Base-by-base conservation (phyloP, 1,284 basidiomycete species). In the Anthracocystis setariae region DNA sequence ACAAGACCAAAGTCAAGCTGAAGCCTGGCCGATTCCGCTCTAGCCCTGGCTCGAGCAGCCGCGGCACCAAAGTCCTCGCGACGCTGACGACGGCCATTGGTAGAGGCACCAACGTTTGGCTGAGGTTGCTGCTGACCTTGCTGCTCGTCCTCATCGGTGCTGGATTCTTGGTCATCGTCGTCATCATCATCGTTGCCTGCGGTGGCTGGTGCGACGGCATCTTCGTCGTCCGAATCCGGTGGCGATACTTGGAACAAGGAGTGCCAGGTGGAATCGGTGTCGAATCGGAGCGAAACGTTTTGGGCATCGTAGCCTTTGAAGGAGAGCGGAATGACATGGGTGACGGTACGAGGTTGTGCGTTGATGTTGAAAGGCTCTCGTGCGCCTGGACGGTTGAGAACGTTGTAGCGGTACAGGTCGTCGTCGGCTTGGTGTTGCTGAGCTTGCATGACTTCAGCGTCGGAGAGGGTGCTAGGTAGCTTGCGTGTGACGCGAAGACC, bases 1-100 rank as follows among this genome's bases (percentile, higher is more conserved):
- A 73, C 72, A 12, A 79, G 56, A 20, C 70, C 74, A 38, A 77
- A 79, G 52, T 79, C 74, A 40, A 77, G 56, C 32, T 76, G 67
- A 21, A 79, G 69, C 17, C 77, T 47, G 8, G 74, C 62, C 4
- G 67, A 60, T 21, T 64, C 64, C 32, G 70, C 70, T 27, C 65
- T 48, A 10, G 65, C 70, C 9, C 65, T 52, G 3, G 70, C 70
- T n/a, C 56, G 56, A 20, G 64, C 64, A 3, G 53, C 45, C 17
- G 64, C 60, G 13, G 60, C 56, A 17, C 55, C 60, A 48, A 71
- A 62, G 40, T 62, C 58, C 32, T 61, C 45, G 15, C 48, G 54
- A 15, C 52, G 51, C 45, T 59, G 48, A 7, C 59, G 55, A 27
- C 49, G 48, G 15, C 35, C 46, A 21, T 35, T 39, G 18, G 32